Evolutionary conservation across 2,329 filamentous ascomycete genomes (phyloP).

Genomic region (Ophiostoma triangulosporum): DNA sequence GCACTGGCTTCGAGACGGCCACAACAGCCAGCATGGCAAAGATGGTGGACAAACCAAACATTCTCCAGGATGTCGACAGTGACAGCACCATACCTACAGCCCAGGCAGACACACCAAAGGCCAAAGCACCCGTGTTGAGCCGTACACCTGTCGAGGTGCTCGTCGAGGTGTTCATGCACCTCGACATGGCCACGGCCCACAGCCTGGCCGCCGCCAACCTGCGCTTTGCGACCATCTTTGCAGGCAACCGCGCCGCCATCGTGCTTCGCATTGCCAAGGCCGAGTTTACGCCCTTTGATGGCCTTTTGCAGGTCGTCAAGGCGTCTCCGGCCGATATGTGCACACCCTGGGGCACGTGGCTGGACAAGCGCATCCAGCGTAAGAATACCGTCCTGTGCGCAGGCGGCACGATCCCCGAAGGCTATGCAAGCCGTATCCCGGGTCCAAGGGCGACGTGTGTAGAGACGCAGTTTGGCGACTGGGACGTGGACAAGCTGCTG

Average conservation of each 20-base stretch:
- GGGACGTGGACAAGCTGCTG: constrained; percentile 20
- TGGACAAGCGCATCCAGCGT: constrained; percentile 26
- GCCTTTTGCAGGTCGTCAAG: constrained; percentile 33
- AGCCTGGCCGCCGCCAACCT: constrained; percentile 26
- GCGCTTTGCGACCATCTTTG: constrained; percentile 28
- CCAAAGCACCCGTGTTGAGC: constrained; percentile 13
- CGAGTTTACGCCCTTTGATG: constrained; percentile 31
- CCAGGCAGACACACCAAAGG: constrained; percentile 4
- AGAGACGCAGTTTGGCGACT: constrained; percentile 13
- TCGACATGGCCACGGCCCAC: constrained; percentile 29
- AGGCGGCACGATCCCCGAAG: constrained; percentile 9
- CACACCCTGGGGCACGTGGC: constrained; percentile 22
- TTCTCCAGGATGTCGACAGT: too few relatives aligned
- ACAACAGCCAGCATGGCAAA: not conserved
- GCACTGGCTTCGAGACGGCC: not conserved
- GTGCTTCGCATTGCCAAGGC: constrained; percentile 27
- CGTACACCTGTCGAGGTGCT: constrained; percentile 31
- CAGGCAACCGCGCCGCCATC: constrained; percentile 26
- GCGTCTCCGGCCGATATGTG: constrained; percentile 26
- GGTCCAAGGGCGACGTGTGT: constrained; percentile 2
- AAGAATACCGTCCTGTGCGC: constrained; percentile 17
- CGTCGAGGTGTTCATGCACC: constrained; percentile 32
- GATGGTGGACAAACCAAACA: too few relatives aligned
- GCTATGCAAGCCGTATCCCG: not conserved
- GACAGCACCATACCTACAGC: too few relatives aligned